Conservation (phyloP, 179 eudicot species). For the Spergularia azorica region DNA sequence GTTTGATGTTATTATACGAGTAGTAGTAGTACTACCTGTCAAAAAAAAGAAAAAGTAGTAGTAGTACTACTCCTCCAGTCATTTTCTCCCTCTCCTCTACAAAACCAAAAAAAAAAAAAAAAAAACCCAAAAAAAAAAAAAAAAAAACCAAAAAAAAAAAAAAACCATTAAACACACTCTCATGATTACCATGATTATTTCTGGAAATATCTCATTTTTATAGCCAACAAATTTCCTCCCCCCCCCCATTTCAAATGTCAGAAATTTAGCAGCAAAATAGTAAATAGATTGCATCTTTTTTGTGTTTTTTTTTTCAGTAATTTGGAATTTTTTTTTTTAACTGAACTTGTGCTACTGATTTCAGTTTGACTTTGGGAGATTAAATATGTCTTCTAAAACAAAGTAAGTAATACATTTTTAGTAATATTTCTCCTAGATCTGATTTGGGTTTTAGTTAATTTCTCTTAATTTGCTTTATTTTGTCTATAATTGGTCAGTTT, state of each 20-base stretch:
- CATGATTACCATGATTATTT: constrained; percentile 11
- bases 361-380: constrained; percentile 23
- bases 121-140: too few relatives aligned
- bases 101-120: not conserved
- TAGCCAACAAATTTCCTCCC: not conserved
- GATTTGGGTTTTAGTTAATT: constrained; percentile 27
- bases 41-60: not conserved
- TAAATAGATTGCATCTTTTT: not conserved
- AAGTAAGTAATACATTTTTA: constrained; percentile 41
- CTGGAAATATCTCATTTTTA: constrained; percentile 13
- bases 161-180: not conserved
- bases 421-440: constrained; percentile 33
- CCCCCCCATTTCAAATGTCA: constrained; percentile 14
- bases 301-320: not conserved
- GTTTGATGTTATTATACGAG: not conserved
- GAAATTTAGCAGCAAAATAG: constrained; percentile 17
- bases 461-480: not conserved
- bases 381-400: constrained; percentile 56
- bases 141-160: too few relatives aligned
- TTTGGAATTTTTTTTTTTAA: not conserved
- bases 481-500: not conserved
- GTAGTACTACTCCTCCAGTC: not conserved
- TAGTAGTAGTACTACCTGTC: too few relatives aligned
- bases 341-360: constrained; percentile 9
- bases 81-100: not conserved